phyloP scores from a whole-genome alignment of 495 filamentous ascomycete species.

The Talaromyces thailandensis region DNA sequence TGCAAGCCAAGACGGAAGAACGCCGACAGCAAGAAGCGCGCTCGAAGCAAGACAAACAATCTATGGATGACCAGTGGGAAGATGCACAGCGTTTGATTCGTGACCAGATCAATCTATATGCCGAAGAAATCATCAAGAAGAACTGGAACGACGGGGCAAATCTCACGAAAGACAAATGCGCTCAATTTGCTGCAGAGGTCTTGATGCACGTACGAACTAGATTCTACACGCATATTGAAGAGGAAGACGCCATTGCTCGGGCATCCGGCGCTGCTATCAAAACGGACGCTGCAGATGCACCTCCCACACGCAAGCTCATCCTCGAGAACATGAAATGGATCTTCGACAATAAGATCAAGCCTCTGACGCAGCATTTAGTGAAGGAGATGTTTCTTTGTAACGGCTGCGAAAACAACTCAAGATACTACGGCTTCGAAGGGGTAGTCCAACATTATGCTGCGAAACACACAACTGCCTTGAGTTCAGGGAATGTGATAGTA shows the following conservation, averaged over 20 bases:
- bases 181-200: slow-evolving; percentile 58
- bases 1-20: slow-evolving; percentile 35
- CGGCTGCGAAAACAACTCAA: slow-evolving; percentile 50
- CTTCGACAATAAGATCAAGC: slow-evolving; percentile 66
- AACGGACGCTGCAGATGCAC: slow-evolving; percentile 40
- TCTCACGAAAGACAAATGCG: slow-evolving; percentile 48
- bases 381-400: slow-evolving; percentile 71
- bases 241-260: slow-evolving; percentile 34
- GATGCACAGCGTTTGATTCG: slow-evolving; percentile 55
- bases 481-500: slow-evolving; percentile 57
- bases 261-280: slow-evolving; percentile 29
- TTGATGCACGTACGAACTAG: slow-evolving; percentile 50
- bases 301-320: slow-evolving; percentile 49
- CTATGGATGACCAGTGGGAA: slow-evolving; percentile 57
- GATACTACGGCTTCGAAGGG: slow-evolving; percentile 64
- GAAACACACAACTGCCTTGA: slow-evolving; percentile 64
- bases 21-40: slow-evolving; percentile 32
- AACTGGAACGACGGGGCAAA: slow-evolving; percentile 47
- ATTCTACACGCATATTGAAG: slow-evolving; percentile 51
- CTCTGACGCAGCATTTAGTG: slow-evolving; percentile 46
- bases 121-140: slow-evolving; percentile 54
- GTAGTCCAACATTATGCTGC: slow-evolving; percentile 74
- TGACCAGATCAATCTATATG: slow-evolving; percentile 45
- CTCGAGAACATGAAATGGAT: slow-evolving; percentile 84
- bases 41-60: slow-evolving; percentile 48